Evolutionary conservation across 148 eudicot species (phyloP).

Genomic region (Silene conica): DNA sequence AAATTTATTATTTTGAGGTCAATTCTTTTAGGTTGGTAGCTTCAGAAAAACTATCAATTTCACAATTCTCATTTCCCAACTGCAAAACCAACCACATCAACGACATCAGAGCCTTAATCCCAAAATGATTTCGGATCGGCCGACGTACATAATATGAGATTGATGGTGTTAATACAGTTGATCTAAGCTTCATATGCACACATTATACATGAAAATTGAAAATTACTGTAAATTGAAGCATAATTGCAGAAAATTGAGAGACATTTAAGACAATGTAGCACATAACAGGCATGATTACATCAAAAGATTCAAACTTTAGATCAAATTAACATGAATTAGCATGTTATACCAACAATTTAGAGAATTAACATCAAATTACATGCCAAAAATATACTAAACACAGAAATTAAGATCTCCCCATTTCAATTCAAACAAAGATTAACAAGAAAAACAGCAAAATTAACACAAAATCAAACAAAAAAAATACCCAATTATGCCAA

Average conservation of each 20-base stretch:
- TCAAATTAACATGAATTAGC: not conserved
- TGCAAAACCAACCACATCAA: not conserved
- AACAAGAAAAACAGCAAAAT: not conserved
- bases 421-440: conserved; percentile 13
- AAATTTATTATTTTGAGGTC: not conserved
- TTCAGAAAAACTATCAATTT: not conserved
- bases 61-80: not conserved
- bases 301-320: conserved; percentile 11
- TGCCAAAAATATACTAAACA: not conserved
- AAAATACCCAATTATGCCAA: no score
- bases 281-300: not conserved
- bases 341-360: not conserved
- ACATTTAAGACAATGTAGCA: conserved; percentile 1
- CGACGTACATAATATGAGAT: no score
- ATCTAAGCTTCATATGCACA: not conserved
- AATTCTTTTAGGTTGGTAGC: not conserved
- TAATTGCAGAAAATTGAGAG: not conserved
- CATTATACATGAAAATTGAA: not conserved
- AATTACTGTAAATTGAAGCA: not conserved
- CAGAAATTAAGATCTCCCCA: conserved; percentile 11
- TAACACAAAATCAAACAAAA: not conserved
- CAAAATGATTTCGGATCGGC: no score
- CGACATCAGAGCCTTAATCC: no score
- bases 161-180: not conserved
- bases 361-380: not conserved